Evolutionary conservation across 805 yeast genomes (phyloP).

Genomic region (Ogataea corticis): DNA sequence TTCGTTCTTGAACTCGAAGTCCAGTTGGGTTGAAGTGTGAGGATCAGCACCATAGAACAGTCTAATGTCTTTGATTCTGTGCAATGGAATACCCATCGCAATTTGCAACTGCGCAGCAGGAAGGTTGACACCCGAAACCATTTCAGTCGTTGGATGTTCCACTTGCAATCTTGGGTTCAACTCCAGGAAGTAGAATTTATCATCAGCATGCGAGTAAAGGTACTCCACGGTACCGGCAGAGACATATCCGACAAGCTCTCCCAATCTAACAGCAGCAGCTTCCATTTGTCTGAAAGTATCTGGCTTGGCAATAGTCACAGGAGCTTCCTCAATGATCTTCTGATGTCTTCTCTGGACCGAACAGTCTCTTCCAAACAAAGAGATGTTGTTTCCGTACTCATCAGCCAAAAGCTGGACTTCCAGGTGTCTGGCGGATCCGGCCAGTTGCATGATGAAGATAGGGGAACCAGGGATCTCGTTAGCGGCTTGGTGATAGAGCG

Average conservation of each 20-base stretch:
- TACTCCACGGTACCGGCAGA: conserved; percentile 99
- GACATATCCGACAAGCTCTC: conserved; percentile 95
- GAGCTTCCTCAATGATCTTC: conserved; percentile 98
- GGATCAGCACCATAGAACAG: conserved; percentile 94
- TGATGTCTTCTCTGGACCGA: conserved; percentile 99
- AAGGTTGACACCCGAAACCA: conserved; percentile 97
- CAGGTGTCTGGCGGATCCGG: conserved; percentile 96
- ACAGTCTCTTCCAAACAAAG: conserved; percentile 98
- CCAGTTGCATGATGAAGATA: conserved; percentile 94
- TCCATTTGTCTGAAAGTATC: conserved; percentile 92
- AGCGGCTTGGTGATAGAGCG: conserved; percentile 89
- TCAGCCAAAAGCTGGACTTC: conserved; percentile 98
- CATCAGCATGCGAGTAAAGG: conserved; percentile 89
- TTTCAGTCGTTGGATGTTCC: conserved; percentile 99
- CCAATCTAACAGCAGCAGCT: conserved; percentile 95
- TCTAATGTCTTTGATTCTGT: conserved; percentile 91
- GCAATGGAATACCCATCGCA: conserved; percentile 99
- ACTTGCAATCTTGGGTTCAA: conserved; percentile 98
- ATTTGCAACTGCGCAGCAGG: conserved; percentile 99
- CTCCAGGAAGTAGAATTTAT: conserved; percentile 94
- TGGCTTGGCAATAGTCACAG: conserved; percentile 89
- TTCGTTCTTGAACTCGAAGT: conserved; percentile 80
- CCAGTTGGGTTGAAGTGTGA: conserved; percentile 84
- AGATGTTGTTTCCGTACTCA: conserved; percentile 96
- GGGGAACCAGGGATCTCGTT: conserved; percentile 99